A percentile compares a stretch with the other conserved stretches of the same genome.
Evolutionary conservation across 2,329 filamentous ascomycete species (phyloP).

Genomic region (Epichloe typhina): DNA sequence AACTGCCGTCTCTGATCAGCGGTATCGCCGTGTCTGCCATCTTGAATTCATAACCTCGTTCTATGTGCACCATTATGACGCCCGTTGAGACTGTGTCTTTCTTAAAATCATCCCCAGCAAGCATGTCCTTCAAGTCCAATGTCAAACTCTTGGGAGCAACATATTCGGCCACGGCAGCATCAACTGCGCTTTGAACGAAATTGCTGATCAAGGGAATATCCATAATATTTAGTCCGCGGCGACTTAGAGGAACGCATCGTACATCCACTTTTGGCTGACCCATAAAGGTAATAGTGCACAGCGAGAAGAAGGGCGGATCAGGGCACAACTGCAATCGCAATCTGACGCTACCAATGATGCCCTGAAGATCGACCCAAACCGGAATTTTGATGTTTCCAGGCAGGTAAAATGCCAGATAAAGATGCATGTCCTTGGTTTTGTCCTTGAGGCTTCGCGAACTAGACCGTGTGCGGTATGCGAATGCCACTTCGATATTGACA

Average conservation of each 20-base stretch:
- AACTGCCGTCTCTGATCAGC: slow-evolving; percentile 43
- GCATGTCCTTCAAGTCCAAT: slow-evolving; percentile 62
- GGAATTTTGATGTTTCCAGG: slow-evolving; percentile 39
- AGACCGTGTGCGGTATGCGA: slow-evolving; percentile 56
- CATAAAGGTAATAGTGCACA: slow-evolving; percentile 61
- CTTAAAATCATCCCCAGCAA: slow-evolving; percentile 67
- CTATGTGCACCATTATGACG: slow-evolving; percentile 52
- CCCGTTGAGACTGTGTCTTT: slow-evolving; percentile 56
- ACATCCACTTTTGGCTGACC: slow-evolving; percentile 62
- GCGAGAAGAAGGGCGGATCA: slow-evolving; percentile 64
- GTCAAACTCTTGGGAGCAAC: slow-evolving; percentile 66
- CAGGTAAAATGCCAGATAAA: slow-evolving; percentile 60
- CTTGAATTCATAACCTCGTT: slow-evolving; percentile 56
- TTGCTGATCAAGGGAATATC: slow-evolving; percentile 61
- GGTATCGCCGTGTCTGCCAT: slow-evolving; percentile 53
- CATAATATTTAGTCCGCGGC: slow-evolving; percentile 59
- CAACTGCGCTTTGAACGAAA: slow-evolving; percentile 62
- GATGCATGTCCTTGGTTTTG: slow-evolving; percentile 53
- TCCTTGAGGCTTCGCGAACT: slow-evolving; percentile 50
- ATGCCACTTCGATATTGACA: slow-evolving; percentile 62
- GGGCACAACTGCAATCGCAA: slow-evolving; percentile 59
- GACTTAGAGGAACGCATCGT: slow-evolving; percentile 56
- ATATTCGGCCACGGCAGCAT: slow-evolving; percentile 61
- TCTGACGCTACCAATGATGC: slow-evolving; percentile 57
- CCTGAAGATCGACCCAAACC: slow-evolving; percentile 64